These are phyloP conservation scores for Fraxinus ornus DNA, from an alignment of 305 asterid species.

Conservation along the genomic window DNA sequence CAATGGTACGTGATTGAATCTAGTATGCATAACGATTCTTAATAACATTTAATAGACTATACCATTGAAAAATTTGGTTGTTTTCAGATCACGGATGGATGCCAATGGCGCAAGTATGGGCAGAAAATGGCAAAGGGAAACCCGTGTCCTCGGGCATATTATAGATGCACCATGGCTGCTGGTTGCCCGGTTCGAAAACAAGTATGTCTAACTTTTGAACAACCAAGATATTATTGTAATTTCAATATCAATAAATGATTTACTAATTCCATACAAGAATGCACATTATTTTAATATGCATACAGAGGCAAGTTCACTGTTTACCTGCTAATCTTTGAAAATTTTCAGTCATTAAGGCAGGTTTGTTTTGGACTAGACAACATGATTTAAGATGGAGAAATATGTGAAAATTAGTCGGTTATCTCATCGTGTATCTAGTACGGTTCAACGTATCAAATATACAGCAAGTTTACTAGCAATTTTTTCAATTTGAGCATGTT, in stretches of 20 bases:
- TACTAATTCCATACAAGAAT: not conserved
- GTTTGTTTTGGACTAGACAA: not conserved
- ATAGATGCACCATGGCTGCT: conserved; percentile 93
- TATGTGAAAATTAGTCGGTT: not conserved
- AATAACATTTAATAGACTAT: not conserved
- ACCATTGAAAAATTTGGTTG: not conserved
- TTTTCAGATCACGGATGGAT: conserved; percentile 76
- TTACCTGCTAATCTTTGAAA: not conserved
- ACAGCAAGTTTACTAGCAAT: not conserved
- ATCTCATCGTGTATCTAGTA: not conserved
- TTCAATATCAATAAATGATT: not conserved
- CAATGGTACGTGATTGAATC: conserved; percentile 48
- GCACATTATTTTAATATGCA: not conserved
- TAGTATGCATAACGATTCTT: not conserved
- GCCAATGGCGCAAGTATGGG: conserved; percentile 98
- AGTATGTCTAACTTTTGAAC: conserved; percentile 35
- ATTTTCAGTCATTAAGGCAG: not conserved
- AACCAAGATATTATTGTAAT: not conserved
- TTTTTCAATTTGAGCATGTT: not conserved
- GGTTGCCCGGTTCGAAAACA: conserved; percentile 96
- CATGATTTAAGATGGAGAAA: not conserved
- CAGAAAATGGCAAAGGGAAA: conserved; percentile 98
- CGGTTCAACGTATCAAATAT: not conserved
- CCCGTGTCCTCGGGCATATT: conserved; percentile 95
- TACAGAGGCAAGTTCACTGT: not conserved